Evolutionary conservation across 2,329 filamentous ascomycete species (phyloP).

Genomic region (Rhinocladiella mackenziei): DNA sequence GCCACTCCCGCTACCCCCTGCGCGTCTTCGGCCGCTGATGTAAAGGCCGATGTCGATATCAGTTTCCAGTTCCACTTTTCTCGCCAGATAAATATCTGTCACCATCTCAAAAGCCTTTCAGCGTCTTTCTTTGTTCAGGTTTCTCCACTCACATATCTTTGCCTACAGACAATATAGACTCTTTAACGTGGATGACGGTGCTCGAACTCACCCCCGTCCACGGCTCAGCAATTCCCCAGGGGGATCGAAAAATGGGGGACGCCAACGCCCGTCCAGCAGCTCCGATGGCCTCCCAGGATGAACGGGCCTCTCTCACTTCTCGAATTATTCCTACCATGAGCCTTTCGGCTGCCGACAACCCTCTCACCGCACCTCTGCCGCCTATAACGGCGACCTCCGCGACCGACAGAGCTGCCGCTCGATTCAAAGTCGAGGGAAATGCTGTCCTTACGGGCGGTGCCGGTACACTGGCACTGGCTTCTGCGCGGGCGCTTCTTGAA

Average conservation of each 20-base stretch:
- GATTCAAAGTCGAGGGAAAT: slow-evolving; percentile 34
- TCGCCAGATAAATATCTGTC: too few species aligned
- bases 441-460: slow-evolving; percentile 59
- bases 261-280: slow-evolving; percentile 5
- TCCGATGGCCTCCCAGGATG: slow-evolving; percentile 20
- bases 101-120: too few species aligned
- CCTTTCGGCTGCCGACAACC: slow-evolving; percentile 25
- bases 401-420: slow-evolving; percentile 30
- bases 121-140: too few species aligned
- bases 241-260: slow-evolving; percentile 23
- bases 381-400: slow-evolving; percentile 27
- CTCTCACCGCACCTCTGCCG: slow-evolving; percentile 33
- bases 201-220: too few species aligned
- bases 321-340: slow-evolving; percentile 29
- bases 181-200: too few species aligned
- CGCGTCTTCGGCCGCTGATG: too few species aligned
- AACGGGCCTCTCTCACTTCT: slow-evolving; percentile 25
- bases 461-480: slow-evolving; percentile 58
- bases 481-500: slow-evolving; percentile 61
- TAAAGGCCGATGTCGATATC: too few species aligned
- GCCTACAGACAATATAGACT: too few species aligned
- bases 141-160: too few species aligned
- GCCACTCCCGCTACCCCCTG: too few species aligned
- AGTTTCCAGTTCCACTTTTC: too few species aligned
- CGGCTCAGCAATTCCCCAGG: too few species aligned